Evolutionary conservation across 179 eudicot species (phyloP).

Genomic region (Drosera spatulata): DNA sequence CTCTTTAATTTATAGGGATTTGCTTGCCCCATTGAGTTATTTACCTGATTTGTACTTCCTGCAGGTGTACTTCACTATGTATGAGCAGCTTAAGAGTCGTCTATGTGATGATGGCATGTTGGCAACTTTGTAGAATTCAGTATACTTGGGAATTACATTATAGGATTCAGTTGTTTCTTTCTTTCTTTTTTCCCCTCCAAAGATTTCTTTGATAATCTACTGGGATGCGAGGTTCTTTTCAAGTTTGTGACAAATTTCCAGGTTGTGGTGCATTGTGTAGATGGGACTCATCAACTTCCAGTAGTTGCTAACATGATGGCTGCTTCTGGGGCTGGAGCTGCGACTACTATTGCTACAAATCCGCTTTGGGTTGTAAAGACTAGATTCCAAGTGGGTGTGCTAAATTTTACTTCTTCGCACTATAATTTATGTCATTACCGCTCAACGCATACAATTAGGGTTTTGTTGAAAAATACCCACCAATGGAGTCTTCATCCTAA

Average conservation of each 20-base stretch:
- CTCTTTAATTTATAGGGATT: no score
- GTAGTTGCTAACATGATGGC: conserved; percentile 88
- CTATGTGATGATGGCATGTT: conserved; percentile 75
- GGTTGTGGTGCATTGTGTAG: conserved; percentile 25
- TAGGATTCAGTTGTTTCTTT: no score
- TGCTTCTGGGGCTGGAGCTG: conserved; percentile 98
- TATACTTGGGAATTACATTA: no score
- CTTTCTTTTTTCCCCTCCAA: no score
- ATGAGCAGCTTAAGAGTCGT: conserved; percentile 69
- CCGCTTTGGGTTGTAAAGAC: conserved; percentile 99
- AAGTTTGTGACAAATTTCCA: conserved; percentile 12
- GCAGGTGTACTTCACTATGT: conserved; percentile 89
- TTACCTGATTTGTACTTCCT: conserved; percentile 11
- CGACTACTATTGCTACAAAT: conserved; percentile 72
- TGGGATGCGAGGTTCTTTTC: not conserved
- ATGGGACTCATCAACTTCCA: conserved; percentile 64
- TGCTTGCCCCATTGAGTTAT: not conserved
- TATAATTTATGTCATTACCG: no score
- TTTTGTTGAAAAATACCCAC: no score
- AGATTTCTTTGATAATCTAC: no score
- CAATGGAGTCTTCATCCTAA: no score
- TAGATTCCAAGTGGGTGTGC: conserved; percentile 61
- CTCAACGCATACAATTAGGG: no score
- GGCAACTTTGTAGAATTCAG: not conserved
- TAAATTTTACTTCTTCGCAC: not conserved